Base-by-base conservation (phyloP, 257 asterid species). In the Rubia yunnanensis region DNA sequence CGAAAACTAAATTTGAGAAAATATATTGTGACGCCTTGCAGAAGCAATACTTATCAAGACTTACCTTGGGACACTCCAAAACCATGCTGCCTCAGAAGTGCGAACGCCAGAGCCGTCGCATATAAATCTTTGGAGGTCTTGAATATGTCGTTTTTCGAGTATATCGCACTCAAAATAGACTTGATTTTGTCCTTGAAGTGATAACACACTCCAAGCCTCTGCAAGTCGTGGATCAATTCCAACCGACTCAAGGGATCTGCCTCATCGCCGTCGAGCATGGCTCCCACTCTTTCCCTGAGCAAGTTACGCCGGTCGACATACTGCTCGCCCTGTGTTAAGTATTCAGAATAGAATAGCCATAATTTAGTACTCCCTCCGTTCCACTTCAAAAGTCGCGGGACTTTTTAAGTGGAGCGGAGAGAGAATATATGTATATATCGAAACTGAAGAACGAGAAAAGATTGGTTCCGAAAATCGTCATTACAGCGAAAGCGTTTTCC, bases 161-260 rank as follows among this genome's bases (percentile, higher is more conserved):
- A 38, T 27, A 56, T 56, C 18, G 1, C 36, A 1, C 20, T 27
- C 13, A 56, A 56, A 28, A 26, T 56, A 7, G 62, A 56, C 62
- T 56, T 11, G 15, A 56, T 56, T 28, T 5, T 27, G 10, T 56
- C 62, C 62, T 56, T 26, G 8, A 56, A 28, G 3, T 56, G 62
- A 56, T 56, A 56, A 13, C 34, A 27, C 5, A 56, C 38, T 27
- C 62, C 62, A 56, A 56, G 62, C 36, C 62, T 56, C 36, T 56
- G 34, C 62, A 56, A 26, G 38, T 56, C 62, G 5, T 13, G 18
- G 36, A 56, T 56, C 31, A 56, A 15, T 56, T 56, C 62, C 62
- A 56, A 13, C 36, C 10, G 35, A 26, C 7, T 10, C 32, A 56
- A 0, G 10, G 17, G 5, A 17, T 15, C 38, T n/a, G n/a, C 22